Evolutionary conservation across 2,329 filamentous ascomycete species (phyloP).

Genomic region (Apiospora phragmitis): DNA sequence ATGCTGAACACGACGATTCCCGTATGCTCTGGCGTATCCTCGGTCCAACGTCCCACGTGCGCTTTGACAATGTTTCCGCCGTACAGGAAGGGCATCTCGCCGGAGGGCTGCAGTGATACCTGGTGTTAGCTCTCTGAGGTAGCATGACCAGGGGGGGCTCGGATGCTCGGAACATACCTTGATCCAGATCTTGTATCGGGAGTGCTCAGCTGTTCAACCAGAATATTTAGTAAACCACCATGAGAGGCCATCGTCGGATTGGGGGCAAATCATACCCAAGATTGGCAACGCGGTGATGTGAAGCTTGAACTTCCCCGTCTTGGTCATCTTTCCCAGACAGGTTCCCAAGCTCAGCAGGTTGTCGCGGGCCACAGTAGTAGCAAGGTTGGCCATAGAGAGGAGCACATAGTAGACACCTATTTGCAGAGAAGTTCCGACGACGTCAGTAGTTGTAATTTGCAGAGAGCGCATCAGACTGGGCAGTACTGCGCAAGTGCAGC

Average conservation of each 20-base stretch:
- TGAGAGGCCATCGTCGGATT: background rate
- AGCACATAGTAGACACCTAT: slow-evolving; percentile 74
- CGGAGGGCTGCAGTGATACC: slow-evolving; percentile 64
- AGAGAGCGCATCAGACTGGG: background rate
- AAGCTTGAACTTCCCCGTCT: slow-evolving; percentile 91
- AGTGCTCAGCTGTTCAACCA: slow-evolving; percentile 62
- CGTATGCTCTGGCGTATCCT: slow-evolving; percentile 71
- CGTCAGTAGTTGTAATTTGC: background rate
- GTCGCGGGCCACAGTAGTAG: slow-evolving; percentile 79
- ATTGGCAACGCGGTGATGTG: slow-evolving; percentile 88
- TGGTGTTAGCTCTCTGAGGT: background rate
- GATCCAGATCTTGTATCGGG: slow-evolving; percentile 96
- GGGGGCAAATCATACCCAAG: slow-evolving; percentile 60
- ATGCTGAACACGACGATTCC: slow-evolving; percentile 89
- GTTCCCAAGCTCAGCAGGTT: slow-evolving; percentile 85
- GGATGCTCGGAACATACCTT: slow-evolving; percentile 34
- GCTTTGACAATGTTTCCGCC: slow-evolving; percentile 76
- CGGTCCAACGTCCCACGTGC: slow-evolving; percentile 48
- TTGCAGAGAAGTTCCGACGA: too few species aligned
- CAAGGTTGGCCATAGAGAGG: slow-evolving; percentile 86
- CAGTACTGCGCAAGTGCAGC: background rate
- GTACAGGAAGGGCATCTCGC: slow-evolving; percentile 96
- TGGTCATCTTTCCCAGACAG: slow-evolving; percentile 92
- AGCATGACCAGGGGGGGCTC: background rate
- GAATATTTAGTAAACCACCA: background rate